phyloP scores from a whole-genome alignment of 2,329 filamentous ascomycete species.

The Exophiala sp. region DNA sequence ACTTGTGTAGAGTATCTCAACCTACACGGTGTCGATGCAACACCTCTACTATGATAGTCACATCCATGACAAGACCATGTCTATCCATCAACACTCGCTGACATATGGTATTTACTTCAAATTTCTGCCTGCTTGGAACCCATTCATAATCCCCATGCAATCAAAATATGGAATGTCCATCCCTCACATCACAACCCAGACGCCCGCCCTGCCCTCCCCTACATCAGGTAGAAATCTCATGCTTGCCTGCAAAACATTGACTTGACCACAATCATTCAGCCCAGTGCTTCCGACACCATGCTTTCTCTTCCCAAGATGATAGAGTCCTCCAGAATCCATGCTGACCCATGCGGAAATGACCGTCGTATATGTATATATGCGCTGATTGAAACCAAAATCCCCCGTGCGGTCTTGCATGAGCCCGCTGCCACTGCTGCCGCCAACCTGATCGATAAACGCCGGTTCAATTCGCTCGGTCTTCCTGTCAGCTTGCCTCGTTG shows the following conservation, averaged over 20 bases:
- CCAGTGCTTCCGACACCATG: not conserved
- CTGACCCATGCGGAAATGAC: slow-evolving; percentile 1
- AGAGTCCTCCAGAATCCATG: not conserved
- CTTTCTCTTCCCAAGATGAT: not conserved
- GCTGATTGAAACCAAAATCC: not conserved
- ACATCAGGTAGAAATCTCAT: not conserved
- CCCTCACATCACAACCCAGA: not conserved
- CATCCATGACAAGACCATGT: too few relatives aligned
- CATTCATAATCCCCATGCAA: not conserved
- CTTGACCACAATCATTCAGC: too few relatives aligned
- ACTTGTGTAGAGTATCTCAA: too few relatives aligned
- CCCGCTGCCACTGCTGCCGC: slow-evolving; percentile 1
- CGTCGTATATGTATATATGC: too few relatives aligned
- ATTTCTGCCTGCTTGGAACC: too few relatives aligned
- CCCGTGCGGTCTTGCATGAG: too few relatives aligned
- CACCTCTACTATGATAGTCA: too few relatives aligned
- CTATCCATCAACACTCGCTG: not conserved
- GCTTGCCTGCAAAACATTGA: not conserved
- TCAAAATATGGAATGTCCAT: not conserved
- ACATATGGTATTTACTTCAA: not conserved
- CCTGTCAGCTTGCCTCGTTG: not conserved
- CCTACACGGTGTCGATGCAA: too few relatives aligned
- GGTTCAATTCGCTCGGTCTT: slow-evolving; percentile 4
- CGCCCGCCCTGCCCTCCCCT: not conserved
- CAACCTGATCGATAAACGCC: slow-evolving; percentile 15